Base-by-base conservation (phyloP, 2,329 filamentous ascomycete species). In the Fusarium coffeatum region DNA sequence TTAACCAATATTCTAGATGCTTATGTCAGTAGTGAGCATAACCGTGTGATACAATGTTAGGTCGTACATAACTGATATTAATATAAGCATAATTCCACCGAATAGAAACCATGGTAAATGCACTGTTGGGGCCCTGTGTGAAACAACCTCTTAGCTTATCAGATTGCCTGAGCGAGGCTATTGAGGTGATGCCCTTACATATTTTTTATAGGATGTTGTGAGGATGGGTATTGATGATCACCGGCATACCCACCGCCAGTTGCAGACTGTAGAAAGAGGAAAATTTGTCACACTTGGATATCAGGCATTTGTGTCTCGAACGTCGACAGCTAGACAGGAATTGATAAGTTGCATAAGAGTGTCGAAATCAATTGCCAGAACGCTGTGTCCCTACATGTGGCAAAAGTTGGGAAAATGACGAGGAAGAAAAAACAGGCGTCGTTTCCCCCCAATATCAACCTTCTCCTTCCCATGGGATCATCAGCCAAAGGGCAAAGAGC, bases 61-160 rank as follows among this genome's bases (percentile, higher is more conserved):
- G 18, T 37, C 49, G 2, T 57, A 64, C 60, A 64, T 20, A 7
- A 64, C 37, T 18, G 54, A 37, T 11, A 23, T 37, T 3, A 64
- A 4, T 37, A 64, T 64, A 6, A 15, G 23, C 28, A 64, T 53
- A 8, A 61, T 64, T 4, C 60, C 60, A 13, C 60, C 60, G 12
- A 64, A 64, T 22, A 64, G 22, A 27, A 64, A 64, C 60, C 60
- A 64, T 16, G 60, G 60, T 28, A 64, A 5, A 10, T 64, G 11
- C 16, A 64, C 60, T 28, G 41, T 20, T 6, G 59, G 55, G 9
- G 60, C 59, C 60, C 60, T 64, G 7, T 20, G 3, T 6, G 12
- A 8, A 1, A 5, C 22, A 5, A 18, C 6, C 23, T 4, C 13
- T 63, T 41, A 63, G 57, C 7, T 22, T 8, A 32, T 12, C 18